Base-by-base conservation (phyloP, 495 filamentous ascomycete species). In the Evernia prunastri region DNA sequence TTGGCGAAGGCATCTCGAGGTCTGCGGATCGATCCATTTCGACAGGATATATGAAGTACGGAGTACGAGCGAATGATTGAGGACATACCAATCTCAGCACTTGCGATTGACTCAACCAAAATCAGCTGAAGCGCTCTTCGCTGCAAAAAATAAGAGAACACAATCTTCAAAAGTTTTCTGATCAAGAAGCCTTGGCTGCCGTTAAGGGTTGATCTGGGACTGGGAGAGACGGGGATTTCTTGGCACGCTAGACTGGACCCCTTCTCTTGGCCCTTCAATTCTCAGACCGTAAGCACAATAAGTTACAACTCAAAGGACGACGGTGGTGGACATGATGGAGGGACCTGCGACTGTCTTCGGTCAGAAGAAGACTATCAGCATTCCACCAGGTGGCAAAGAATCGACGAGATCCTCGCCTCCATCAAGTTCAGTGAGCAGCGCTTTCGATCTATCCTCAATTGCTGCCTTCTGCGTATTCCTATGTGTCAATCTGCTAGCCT, bases 401-500 rank as follows among this genome's bases (percentile, higher is more conserved):
- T 2, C 4, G 29, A 54, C 20, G 51, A 27, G 29, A 9, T 54
- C 51, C 15, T 33, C 51, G 27, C 29, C 51, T n/a, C 11, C 29
- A 7, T 33, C 51, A 31, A 29, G n/a, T 54, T 4, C 29, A 33
- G 29, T 3, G 3, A 54, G 29, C 29, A 6, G 35, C n/a, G 17
- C 58, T 58, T 62, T 57, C 18, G 69, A 81, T 77, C 23, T 78
- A 78, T 66, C 73, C 80, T 53, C 77, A 81, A 9, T 78, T 84
- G 36, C 78, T 81, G 62, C 56, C 36, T 89, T 88, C 72, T 81
- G 81, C 65, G 80, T 93, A 58, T 92, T 92, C 65, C 77, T 95
- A 40, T 74, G 78, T 53, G 84, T 87, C 59, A 90, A 94, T 71
- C 61, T 85, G 27, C 68, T 93, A 36, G 88, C 93, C 29, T 93